A percentile compares a stretch with the other conserved stretches of the same genome.
Evolutionary conservation across 2,329 filamentous ascomycete species (phyloP).

Genomic region (Metarhizium anisopliae): DNA sequence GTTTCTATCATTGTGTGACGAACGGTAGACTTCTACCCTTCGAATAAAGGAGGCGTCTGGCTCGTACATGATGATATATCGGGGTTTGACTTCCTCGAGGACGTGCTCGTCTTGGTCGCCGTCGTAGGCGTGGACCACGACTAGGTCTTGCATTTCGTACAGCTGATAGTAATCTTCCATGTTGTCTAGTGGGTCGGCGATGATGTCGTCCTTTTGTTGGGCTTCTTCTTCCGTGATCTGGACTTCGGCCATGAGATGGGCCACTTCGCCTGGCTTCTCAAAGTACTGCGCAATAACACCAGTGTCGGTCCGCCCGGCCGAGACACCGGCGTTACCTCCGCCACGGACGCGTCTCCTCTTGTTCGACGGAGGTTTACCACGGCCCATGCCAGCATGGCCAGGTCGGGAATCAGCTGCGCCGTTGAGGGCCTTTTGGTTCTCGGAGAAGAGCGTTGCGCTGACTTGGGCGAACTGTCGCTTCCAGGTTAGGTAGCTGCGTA

Average conservation of each 20-base stretch:
- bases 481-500: slow-evolving; percentile 84
- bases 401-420: slow-evolving; percentile 51
- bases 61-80: slow-evolving; percentile 98
- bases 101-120: slow-evolving; percentile 93
- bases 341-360: slow-evolving; percentile 81
- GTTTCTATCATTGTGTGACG: slow-evolving; percentile 81
- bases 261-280: slow-evolving; percentile 75
- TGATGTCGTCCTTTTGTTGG: slow-evolving; percentile 65
- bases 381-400: slow-evolving; percentile 37
- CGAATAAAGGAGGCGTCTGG: slow-evolving; percentile 91
- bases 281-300: slow-evolving; percentile 70
- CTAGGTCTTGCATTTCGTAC: slow-evolving; percentile 81
- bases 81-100: slow-evolving; percentile 86
- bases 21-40: slow-evolving; percentile 89
- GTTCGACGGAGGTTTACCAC: slow-evolving; percentile 61
- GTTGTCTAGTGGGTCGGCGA: slow-evolving; percentile 70
- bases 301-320: slow-evolving; percentile 56
- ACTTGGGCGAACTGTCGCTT: slow-evolving; percentile 83
- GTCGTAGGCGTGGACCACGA: slow-evolving; percentile 88
- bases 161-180: slow-evolving; percentile 90
- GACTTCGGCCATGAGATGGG: slow-evolving; percentile 72
- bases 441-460: slow-evolving; percentile 66
- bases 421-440: slow-evolving; percentile 69
- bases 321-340: slow-evolving; percentile 53
- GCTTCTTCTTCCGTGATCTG: slow-evolving; percentile 71